Evolutionary conservation across 2,329 filamentous ascomycete species (phyloP).

Genomic region (Neurospora sp.): DNA sequence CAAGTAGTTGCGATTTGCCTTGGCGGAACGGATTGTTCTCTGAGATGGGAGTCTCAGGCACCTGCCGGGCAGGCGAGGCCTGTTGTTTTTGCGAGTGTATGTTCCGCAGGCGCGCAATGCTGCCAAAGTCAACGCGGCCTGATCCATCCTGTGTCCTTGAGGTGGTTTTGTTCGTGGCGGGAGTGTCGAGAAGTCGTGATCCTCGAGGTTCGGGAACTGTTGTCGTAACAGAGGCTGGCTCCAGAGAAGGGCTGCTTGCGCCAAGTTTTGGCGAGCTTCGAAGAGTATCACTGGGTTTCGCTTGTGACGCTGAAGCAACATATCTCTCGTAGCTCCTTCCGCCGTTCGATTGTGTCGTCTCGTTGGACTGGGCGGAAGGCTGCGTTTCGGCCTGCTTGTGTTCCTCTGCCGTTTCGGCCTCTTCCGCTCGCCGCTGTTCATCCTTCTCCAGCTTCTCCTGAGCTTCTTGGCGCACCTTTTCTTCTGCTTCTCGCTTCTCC

Average conservation of each 20-base stretch:
- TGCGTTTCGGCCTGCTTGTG: neutral
- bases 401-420: slow-evolving; percentile 27
- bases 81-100: slow-evolving; percentile 4
- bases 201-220: slow-evolving; percentile 20
- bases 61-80: slow-evolving; percentile 7
- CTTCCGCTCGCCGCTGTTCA: slow-evolving; percentile 1
- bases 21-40: slow-evolving; percentile 38
- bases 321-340: slow-evolving; percentile 44
- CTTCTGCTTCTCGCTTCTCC: neutral
- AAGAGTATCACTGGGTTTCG: slow-evolving; percentile 16
- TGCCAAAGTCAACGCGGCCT: slow-evolving; percentile 17
- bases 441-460: neutral
- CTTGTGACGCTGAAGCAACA: slow-evolving; percentile 14
- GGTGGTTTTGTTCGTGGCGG: slow-evolving; percentile 28
- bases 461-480: neutral
- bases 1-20: slow-evolving; percentile 25
- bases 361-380: slow-evolving; percentile 29
- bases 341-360: slow-evolving; percentile 46
- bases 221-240: neutral
- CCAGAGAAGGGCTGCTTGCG: slow-evolving; percentile 4
- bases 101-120: slow-evolving; percentile 3
- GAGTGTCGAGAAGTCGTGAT: slow-evolving; percentile 33
- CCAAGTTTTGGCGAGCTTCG: slow-evolving; percentile 17
- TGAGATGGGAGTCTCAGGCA: slow-evolving; percentile 39
- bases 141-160: slow-evolving; percentile 21